Evolutionary conservation across 1,284 basidiomycete species (phyloP).

Genomic region (Ganoderma leucocontextum): DNA sequence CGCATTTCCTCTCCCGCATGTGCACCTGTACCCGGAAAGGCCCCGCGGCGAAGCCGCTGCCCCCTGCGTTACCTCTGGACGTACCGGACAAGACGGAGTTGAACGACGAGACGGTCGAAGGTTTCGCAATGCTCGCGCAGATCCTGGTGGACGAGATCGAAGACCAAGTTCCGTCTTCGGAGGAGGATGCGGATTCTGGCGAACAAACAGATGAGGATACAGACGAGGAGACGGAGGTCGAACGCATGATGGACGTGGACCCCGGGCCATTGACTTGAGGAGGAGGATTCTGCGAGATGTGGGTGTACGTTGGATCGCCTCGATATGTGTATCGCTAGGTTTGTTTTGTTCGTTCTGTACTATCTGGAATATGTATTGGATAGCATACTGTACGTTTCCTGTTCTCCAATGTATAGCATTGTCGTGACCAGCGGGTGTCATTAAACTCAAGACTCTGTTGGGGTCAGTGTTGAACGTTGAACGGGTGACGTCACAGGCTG

Average conservation of each 20-base stretch:
- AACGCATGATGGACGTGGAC: conserved; percentile 26
- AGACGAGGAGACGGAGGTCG: conserved; percentile 25
- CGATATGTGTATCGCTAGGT: background rate
- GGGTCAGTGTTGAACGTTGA: too few species aligned
- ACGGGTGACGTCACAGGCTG: too few species aligned
- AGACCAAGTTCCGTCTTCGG: conserved; percentile 5
- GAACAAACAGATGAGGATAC: background rate
- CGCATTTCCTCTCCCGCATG: conserved; percentile 53
- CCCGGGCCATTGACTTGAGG: background rate
- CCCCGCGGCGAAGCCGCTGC: conserved; percentile 1
- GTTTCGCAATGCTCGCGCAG: conserved; percentile 47
- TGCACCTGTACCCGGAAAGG: conserved; percentile 56
- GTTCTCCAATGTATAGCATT: background rate
- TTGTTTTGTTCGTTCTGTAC: background rate
- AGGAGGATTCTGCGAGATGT: background rate
- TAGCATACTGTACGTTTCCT: background rate
- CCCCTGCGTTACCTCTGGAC: conserved; percentile 15
- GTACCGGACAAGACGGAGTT: conserved; percentile 33
- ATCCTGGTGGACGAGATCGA: conserved; percentile 35
- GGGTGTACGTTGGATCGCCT: background rate
- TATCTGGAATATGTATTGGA: background rate
- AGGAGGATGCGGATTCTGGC: conserved; percentile 3
- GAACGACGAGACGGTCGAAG: conserved; percentile 50
- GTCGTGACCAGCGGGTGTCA: background rate
- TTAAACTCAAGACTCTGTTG: too few species aligned